Conservation (phyloP, 306 rosid genomes). For the Fragaria nilgerrensis region DNA sequence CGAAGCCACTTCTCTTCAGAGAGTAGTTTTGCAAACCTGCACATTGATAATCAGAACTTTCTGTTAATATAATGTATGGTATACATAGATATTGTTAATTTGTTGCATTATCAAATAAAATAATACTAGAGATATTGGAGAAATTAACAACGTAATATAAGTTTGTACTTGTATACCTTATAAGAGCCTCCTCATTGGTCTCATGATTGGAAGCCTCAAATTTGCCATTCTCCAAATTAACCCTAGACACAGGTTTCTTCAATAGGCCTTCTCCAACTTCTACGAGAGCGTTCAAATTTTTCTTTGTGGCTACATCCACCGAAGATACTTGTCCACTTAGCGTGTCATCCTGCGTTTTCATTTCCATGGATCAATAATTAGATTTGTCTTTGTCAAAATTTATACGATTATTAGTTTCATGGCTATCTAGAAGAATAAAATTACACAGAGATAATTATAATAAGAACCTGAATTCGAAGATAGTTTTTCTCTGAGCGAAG, state of each 20-base stretch:
- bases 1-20: constrained; percentile 49
- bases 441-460: not conserved
- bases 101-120: no score
- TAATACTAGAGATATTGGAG: not conserved
- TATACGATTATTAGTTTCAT: not conserved
- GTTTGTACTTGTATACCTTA: constrained; percentile 27
- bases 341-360: constrained; percentile 48
- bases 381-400: not conserved
- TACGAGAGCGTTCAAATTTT: constrained; percentile 48
- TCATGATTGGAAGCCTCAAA: constrained; percentile 26
- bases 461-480: constrained; percentile 32
- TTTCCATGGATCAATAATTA: not conserved
- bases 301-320: constrained; percentile 48
- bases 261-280: constrained; percentile 45
- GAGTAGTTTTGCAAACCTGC: constrained; percentile 50
- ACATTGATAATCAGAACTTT: not conserved
- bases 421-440: not conserved
- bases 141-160: not conserved
- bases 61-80: not conserved
- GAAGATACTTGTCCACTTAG: constrained; percentile 39
- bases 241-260: constrained; percentile 51
- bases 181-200: constrained; percentile 55
- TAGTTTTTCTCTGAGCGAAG: constrained; percentile 42
- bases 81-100: not conserved
- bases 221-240: constrained; percentile 44